Evolutionary conservation across 2,329 filamentous ascomycete species (phyloP).

Genomic region (Penicillium glabrum): DNA sequence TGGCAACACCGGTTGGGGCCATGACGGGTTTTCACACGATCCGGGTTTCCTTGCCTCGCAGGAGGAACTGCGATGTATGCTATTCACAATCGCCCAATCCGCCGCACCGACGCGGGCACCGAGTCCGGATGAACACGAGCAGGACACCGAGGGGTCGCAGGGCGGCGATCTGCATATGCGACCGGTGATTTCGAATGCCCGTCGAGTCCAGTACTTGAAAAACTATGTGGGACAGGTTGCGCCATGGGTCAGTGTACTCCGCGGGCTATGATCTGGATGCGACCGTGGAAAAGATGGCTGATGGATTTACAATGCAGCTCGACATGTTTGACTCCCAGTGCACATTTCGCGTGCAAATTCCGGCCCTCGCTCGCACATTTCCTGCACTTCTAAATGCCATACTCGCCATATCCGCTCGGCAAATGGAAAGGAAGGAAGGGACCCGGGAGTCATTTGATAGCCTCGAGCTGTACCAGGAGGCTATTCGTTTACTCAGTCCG

Average conservation of each 20-base stretch:
- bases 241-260: constrained; percentile 45
- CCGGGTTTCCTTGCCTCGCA: constrained; percentile 48
- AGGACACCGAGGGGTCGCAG: neutral
- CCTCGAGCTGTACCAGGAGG: constrained; percentile 55
- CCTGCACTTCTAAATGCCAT: constrained; percentile 51
- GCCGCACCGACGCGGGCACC: constrained; percentile 43
- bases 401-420: constrained; percentile 55
- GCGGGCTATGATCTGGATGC: neutral
- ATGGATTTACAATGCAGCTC: constrained; percentile 36
- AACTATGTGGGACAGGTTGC: constrained; percentile 56
- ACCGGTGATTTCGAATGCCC: constrained; percentile 31
- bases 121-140: constrained; percentile 31
- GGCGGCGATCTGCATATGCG: constrained; percentile 6
- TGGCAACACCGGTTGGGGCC: constrained; percentile 22
- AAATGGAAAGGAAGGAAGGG: constrained; percentile 53
- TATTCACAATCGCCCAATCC: constrained; percentile 48
- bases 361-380: constrained; percentile 49
- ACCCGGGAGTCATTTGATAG: constrained; percentile 50
- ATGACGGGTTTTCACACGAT: constrained; percentile 36
- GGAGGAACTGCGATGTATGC: constrained; percentile 45
- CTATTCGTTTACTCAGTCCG: constrained; percentile 51
- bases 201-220: constrained; percentile 44
- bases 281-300: neutral
- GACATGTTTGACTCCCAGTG: constrained; percentile 58
- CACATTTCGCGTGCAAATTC: constrained; percentile 54